Base-by-base conservation (phyloP, 306 rosid genomes). In the Datisca glomerata region DNA sequence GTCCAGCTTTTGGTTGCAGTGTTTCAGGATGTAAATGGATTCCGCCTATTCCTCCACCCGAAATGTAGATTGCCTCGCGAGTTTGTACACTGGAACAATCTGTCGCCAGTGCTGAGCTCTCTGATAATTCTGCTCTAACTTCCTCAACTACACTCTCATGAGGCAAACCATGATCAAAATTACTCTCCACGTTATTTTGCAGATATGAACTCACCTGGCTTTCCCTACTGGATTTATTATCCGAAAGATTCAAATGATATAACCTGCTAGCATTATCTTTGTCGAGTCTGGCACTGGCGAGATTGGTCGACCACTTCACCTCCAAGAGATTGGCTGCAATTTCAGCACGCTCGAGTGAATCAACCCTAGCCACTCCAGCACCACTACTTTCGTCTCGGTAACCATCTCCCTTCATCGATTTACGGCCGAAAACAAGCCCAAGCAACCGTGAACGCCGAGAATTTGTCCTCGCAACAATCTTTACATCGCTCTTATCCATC, bases 301-400 rank as follows among this genome's bases (percentile, higher is more conserved):
- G 64, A 69, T 72, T 74, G 19, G 96, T 84, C 29, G 98, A 72
- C 98, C 98, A 91, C 20, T 70, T 74, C 38, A 84, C 71, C 47
- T 91, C 98, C 73, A 91, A 51, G 60, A 91, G 70, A 47, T 80
- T 51, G 3, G 92, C 96, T 0, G 86, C 92, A 54, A 77, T 66
- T 67, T 84, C 81, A 41, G 94, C 98, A 17, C 85, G 73, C 56
- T 78, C 81, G 58, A 75, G 43, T 1, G 57, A 78, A 35, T 80
- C 74, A 21, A 16, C 36, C 47, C 72, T 71, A 5, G 19, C 39
- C 12, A 32, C 55, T 2, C 29, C 33, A 14, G 34, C 45, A 36
- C 6, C 23, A 58, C 10, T 66, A 41, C 42, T 49, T 31, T 27
- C 63, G 14, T 14, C 68, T 41, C 27, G 40, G 36, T 41, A 31